A percentile compares a stretch with the other conserved stretches of the same genome.
phyloP scores from a whole-genome alignment of 2,329 filamentous ascomycete species.

The Penicillium sp. region DNA sequence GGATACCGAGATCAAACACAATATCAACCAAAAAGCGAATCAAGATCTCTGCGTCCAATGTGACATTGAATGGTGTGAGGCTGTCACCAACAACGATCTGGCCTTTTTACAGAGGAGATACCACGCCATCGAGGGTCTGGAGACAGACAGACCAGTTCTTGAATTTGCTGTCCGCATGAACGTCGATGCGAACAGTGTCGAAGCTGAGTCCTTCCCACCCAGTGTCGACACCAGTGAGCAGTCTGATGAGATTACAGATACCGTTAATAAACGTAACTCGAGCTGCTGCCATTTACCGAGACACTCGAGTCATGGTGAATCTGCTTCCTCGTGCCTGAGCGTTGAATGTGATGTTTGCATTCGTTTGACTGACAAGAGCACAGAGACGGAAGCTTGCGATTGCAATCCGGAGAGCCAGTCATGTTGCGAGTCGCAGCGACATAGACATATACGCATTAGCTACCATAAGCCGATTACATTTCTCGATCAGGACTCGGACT shows the following conservation, averaged over 20 bases:
- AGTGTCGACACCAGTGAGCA: not conserved
- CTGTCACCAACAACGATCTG: not conserved
- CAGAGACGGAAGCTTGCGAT: not conserved
- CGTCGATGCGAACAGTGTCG: not conserved
- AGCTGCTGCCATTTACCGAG: not conserved
- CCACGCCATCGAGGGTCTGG: constrained; percentile 8
- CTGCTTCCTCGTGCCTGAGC: not conserved
- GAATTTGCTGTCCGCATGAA: constrained; percentile 7
- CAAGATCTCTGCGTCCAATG: constrained; percentile 12
- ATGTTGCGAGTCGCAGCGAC: not conserved
- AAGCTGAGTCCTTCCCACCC: not conserved
- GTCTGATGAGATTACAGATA: not conserved
- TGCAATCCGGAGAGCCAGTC: not conserved
- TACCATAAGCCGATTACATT: not conserved
- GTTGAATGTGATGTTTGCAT: not conserved
- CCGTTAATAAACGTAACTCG: not conserved
- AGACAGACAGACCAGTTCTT: not conserved
- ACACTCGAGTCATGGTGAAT: not conserved
- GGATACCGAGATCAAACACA: constrained; percentile 7
- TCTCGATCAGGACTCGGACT: not conserved
- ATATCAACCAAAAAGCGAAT: constrained; percentile 4
- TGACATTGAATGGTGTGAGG: constrained; percentile 6
- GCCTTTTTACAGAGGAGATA: not conserved
- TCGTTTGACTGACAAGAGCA: not conserved
- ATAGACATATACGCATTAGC: not conserved